Conservation (phyloP, 2,329 filamentous ascomycete genomes). For the Fusarium albidum region DNA sequence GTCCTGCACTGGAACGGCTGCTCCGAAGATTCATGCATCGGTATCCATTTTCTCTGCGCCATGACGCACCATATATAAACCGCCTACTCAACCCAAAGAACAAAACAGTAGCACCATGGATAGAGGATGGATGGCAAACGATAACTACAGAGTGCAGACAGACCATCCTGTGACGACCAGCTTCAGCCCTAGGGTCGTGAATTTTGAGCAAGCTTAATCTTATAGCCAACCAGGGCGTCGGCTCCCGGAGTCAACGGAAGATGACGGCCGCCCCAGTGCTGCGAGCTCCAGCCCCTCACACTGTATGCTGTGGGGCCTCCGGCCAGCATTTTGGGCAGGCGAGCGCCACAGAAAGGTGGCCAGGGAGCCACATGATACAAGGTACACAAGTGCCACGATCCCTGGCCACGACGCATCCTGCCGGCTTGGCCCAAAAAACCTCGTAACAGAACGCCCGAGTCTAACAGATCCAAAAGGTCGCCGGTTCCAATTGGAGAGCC, state of each 20-base stretch:
- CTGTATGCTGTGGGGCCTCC: background rate
- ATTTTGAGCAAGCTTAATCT: conserved; percentile 8
- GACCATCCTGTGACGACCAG: background rate
- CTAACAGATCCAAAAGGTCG: no score
- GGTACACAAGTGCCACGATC: background rate
- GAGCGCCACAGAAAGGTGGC: conserved; percentile 10
- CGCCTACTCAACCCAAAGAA: background rate
- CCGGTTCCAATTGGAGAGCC: background rate
- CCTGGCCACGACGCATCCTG: background rate
- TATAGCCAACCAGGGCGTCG: conserved; percentile 10
- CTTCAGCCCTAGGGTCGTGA: conserved; percentile 4
- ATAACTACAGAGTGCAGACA: background rate
- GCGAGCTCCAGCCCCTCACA: background rate
- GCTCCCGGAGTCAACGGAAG: conserved; percentile 30
- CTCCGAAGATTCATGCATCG: background rate
- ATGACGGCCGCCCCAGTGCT: conserved; percentile 12
- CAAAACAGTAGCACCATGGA: background rate
- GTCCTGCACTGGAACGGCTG: background rate
- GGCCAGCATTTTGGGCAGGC: background rate
- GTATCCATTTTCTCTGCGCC: background rate
- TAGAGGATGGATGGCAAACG: background rate
- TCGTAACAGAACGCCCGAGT: conserved; percentile 1
- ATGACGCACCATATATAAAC: conserved; percentile 1
- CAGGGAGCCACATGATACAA: conserved; percentile 9
- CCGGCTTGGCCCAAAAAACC: background rate